These are phyloP conservation scores for Excoecaria agallocha DNA, from an alignment of 345 rosid genomes.

Conservation along the genomic window DNA sequence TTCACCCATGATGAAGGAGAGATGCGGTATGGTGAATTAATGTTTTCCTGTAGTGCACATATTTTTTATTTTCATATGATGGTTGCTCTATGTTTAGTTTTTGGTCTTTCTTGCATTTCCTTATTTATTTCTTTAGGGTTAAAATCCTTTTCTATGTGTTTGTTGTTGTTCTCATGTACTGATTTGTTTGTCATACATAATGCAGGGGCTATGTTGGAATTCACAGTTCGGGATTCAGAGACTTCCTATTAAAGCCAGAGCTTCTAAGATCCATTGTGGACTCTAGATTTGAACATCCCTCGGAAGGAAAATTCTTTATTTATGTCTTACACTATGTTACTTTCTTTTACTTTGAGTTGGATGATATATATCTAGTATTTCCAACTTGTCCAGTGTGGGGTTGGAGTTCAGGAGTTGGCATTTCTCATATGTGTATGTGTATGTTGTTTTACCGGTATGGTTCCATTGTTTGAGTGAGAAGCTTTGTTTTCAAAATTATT, in stretches of 20 bases:
- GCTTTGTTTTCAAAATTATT: not conserved
- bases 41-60: no score
- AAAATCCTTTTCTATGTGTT: no score
- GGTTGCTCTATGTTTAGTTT: no score
- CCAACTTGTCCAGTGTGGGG: not conserved
- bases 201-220: constrained; percentile 90
- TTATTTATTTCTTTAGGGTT: no score
- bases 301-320: constrained; percentile 60
- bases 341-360: not conserved
- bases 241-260: constrained; percentile 98
- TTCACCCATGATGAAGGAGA: no score
- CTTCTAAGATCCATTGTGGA: constrained; percentile 95
- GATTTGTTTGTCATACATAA: not conserved
- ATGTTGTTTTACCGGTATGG: not conserved
- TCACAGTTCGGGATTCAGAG: constrained; percentile 99
- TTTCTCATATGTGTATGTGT: not conserved
- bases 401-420: not conserved
- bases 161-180: not conserved
- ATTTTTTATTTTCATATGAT: no score
- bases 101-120: no score
- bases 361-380: not conserved
- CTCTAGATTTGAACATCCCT: constrained; percentile 97
- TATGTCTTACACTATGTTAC: not conserved
- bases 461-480: not conserved
- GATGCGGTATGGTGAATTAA: no score